Percentiles rank a stretch among this genome's conserved stretches.
phyloP scores from a whole-genome alignment of 2,329 filamentous ascomycete species.

The Thelonectria blattea region DNA sequence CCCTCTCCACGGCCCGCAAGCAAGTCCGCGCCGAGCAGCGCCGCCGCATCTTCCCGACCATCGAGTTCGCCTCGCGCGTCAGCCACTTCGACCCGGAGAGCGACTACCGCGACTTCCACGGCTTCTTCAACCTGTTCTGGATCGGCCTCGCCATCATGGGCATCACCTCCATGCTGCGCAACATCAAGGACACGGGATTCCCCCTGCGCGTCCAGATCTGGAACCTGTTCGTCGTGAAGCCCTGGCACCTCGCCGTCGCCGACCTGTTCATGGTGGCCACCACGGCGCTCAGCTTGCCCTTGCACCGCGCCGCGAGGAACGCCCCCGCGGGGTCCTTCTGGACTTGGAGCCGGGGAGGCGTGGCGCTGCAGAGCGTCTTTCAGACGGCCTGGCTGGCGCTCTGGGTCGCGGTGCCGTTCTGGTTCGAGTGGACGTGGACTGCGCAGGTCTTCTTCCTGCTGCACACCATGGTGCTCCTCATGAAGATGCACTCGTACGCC shows the following conservation, averaged over 20 bases:
- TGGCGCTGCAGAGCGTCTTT: conserved; percentile 81
- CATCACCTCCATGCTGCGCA: conserved; percentile 89
- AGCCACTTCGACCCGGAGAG: conserved; percentile 95
- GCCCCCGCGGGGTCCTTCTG: conserved; percentile 57
- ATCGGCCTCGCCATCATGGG: conserved; percentile 97
- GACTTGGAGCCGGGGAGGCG: conserved; percentile 79
- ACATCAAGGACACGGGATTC: conserved; percentile 91
- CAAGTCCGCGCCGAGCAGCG: conserved; percentile 82
- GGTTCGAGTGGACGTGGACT: conserved; percentile 93
- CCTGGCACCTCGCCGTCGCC: conserved; percentile 83
- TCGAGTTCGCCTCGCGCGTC: conserved; percentile 87
- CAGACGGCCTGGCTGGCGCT: conserved; percentile 79
- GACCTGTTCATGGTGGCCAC: conserved; percentile 85
- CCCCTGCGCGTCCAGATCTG: conserved; percentile 87
- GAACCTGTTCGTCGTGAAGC: conserved; percentile 84
- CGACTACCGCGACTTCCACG: conserved; percentile 92
- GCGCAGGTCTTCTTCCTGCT: conserved; percentile 93
- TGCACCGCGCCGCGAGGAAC: conserved; percentile 72
- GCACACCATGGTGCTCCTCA: conserved; percentile 88
- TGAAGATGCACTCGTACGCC: conserved; percentile 99
- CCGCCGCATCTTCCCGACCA: conserved; percentile 87
- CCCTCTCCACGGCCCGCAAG: conserved; percentile 83
- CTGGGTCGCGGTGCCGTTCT: conserved; percentile 87
- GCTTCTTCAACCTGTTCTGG: conserved; percentile 99
- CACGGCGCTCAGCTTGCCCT: conserved; percentile 72